Evolutionary conservation across 768 basidiomycete genomes (phyloP), one percentile per base, ranked within the genome.

Genomic region (Mrakia gelida): DNA sequence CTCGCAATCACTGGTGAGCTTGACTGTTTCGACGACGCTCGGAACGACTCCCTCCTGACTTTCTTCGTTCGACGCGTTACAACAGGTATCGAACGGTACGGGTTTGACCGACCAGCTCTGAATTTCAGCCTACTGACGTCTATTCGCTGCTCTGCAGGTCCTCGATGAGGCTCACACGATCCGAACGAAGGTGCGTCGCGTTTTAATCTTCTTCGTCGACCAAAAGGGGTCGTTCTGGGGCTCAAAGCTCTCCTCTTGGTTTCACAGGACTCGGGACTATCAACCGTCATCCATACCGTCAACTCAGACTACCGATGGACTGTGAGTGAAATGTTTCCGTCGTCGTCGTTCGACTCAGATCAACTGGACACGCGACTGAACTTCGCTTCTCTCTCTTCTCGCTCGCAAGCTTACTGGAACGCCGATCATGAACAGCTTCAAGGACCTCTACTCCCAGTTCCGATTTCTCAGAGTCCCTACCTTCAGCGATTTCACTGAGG

Each of bases 161-260:
- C 87, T 91, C 4, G 93, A 94, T 80, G 93, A 94, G 82, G 82
- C 83, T 10, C 80, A 81, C 54, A 90, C 87, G 91, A 85, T 86
- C 71, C 80, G 85, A 43, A 85, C 84, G 76, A 80, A 78, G 56
- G 32, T 70, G 21, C 34, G 67, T 70, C 41, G 15, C 38, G 32
- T 18, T 21, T 26, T 11, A 26, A n/a, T 41, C 26, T 26, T 41
- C 26, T 26, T n/a, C 32, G 21, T 9, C 41, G 23, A 21, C 7
- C 0, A 21, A 23, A 28, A 7, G 16, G 28, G 5, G 16, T 34
- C 65, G 34, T 4, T 26, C 23, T 15, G 21, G 26, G 1, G 6
- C 41, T 70, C 41, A 70, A 1, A 0, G 16, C 30, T 9, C 10
- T 23, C 23, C 18, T 41, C 41, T n/a, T n/a, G 21, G 6, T 23